Conservation (phyloP, 352 stramenopile species). For the Plasmopara muralis region DNA sequence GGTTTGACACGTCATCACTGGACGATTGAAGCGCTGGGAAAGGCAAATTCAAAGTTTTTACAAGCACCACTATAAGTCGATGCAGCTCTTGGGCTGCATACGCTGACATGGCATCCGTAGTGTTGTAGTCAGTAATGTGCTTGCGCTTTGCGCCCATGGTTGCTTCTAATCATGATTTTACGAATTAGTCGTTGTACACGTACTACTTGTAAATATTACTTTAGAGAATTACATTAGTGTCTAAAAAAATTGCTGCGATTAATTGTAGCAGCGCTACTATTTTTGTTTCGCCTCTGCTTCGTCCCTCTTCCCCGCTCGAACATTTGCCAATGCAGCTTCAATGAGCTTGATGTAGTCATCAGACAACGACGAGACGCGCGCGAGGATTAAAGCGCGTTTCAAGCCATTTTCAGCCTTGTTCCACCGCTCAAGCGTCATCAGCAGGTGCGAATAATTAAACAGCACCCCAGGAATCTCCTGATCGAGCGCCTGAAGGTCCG, state of each 20-base stretch:
- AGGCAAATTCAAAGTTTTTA: conserved; percentile 13
- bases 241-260: too few species aligned
- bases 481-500: conserved; percentile 23
- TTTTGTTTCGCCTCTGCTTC: too few species aligned
- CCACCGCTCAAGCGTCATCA: conserved; percentile 24
- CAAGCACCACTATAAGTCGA: conserved; percentile 6
- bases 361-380: conserved; percentile 16
- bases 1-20: background rate
- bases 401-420: conserved; percentile 18
- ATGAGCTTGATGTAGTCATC: conserved; percentile 23
- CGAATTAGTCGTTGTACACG: too few species aligned
- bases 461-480: conserved; percentile 31
- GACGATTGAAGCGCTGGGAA: conserved; percentile 4
- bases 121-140: conserved; percentile 1
- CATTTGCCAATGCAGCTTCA: conserved; percentile 15
- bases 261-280: too few species aligned
- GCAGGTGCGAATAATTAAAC: conserved; percentile 32
- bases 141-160: conserved; percentile 25
- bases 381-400: conserved; percentile 22
- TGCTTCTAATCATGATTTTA: background rate
- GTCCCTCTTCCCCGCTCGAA: conserved; percentile 5
- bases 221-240: too few species aligned
- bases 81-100: conserved; percentile 13
- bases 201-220: too few species aligned
- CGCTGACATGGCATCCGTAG: conserved; percentile 6